Evolutionary conservation across 2,329 filamentous ascomycete genomes (phyloP), one percentile per base, ranked within the genome.

Genomic region (Mycogone perniciosa): DNA sequence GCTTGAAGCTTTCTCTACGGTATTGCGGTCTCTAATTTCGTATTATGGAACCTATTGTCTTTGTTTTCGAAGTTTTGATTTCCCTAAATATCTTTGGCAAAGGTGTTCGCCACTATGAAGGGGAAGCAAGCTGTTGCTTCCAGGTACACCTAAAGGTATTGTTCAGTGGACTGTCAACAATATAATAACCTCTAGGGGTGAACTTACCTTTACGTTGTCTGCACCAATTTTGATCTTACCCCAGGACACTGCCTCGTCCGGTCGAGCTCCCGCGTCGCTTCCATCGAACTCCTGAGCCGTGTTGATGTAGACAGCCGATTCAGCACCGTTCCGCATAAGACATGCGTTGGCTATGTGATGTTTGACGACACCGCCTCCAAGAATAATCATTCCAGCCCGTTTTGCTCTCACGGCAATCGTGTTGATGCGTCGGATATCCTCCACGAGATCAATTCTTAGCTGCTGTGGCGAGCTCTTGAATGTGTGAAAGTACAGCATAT

Each of bases 401-500:
- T 90, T 89, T 2, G 93, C 93, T 10, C 88, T 77, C 31, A 97
- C 88, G 0, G 92, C 84, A 56, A 97, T 84, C 10, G 88, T 95
- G 72, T 99, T 99, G 68, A 99, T 90, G 55, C 80, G 84, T 20
- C 93, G 84, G 54, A 99, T 93, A 63, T 99, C 93, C 63, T 95
- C 88, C 26, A 96, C 89, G 52, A 97, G 89, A 66, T 97, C 93
- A 54, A 96, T 82, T 51, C 85, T 82, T 39, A 99, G 77, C 67
- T 92, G 87, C 54, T 75, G 73, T 4, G 92, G 92, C 2, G 88
- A 91, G 0, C 88, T 72, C 67, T 92, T 93, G 80, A 90, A 99
- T 1, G 91, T 95, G 72, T 99, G 92, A 68, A 99, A 97, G 71
- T 96, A 97, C 38, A 99, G 76, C 93, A 99, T 99, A 68, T 99